phyloP scores from a whole-genome alignment of 345 rosid genomes.

The Aquilaria malaccensis region DNA sequence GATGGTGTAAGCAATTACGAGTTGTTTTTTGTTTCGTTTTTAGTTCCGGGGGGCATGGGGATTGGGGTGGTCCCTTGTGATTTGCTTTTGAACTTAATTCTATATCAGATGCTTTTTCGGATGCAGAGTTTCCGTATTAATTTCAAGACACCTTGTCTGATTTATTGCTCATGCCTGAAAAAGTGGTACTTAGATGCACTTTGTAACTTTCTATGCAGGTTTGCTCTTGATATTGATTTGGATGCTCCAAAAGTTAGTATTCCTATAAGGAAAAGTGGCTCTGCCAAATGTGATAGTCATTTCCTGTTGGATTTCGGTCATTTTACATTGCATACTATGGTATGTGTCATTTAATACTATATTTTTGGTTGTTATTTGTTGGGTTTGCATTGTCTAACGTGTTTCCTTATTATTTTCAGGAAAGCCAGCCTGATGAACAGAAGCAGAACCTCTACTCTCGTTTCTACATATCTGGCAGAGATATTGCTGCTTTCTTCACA shows the following conservation, averaged over 20 bases:
- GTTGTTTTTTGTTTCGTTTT: too few relatives aligned
- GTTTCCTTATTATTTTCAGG: conserved; percentile 39
- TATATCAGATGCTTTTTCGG: too few relatives aligned
- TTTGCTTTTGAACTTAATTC: too few relatives aligned
- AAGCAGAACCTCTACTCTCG: conserved; percentile 87
- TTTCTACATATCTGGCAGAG: conserved; percentile 86
- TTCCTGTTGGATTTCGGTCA: conserved; percentile 97
- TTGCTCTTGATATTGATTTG: conserved; percentile 95
- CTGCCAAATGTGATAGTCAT: conserved; percentile 63
- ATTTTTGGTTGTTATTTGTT: conserved; percentile 16
- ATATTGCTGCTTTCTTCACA: conserved; percentile 88
- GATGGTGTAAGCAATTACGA: too few relatives aligned
- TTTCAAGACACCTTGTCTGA: too few relatives aligned
- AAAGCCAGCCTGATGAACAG: conserved; percentile 60
- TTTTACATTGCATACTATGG: conserved; percentile 81
- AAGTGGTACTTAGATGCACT: too few relatives aligned
- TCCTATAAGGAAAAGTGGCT: conserved; percentile 64
- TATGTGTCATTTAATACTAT: conserved; percentile 30
- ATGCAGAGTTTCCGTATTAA: too few relatives aligned
- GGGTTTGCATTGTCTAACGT: conserved; percentile 18
- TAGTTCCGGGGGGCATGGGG: too few relatives aligned
- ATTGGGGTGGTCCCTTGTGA: too few relatives aligned
- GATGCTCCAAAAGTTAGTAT: conserved; percentile 97
- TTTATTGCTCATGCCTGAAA: too few relatives aligned
- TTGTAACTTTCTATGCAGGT: conserved; percentile 34